These are phyloP conservation scores for Yamadazyma philogaea DNA, from an alignment of 805 yeast genomes.

Conservation along the genomic window DNA sequence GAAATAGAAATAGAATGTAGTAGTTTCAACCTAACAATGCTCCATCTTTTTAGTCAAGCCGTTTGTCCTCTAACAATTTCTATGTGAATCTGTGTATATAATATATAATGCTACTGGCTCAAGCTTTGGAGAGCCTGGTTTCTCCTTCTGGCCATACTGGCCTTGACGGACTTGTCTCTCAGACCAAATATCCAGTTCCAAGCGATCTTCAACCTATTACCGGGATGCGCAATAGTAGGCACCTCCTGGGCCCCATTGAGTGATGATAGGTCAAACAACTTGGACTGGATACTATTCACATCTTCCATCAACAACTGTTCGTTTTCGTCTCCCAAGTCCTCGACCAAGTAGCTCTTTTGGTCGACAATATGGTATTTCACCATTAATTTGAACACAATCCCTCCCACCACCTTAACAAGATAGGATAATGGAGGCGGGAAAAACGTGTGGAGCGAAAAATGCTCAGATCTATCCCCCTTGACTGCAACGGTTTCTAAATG, in stretches of 20 bases:
- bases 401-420: constrained; percentile 19
- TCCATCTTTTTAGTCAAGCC: no score
- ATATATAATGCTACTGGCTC: constrained; percentile 20
- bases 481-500: constrained; percentile 18
- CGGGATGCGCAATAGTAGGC: constrained; percentile 27
- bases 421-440: constrained; percentile 40
- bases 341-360: constrained; percentile 18
- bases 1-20: no score
- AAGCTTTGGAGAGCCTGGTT: constrained; percentile 38
- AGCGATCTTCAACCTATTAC: constrained; percentile 18
- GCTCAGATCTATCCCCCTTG: constrained; percentile 29
- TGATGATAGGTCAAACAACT: constrained; percentile 38
- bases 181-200: constrained; percentile 24
- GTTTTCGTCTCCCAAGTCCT: constrained; percentile 16
- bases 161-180: constrained; percentile 17
- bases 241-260: constrained; percentile 41
- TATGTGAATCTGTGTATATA: neutral
- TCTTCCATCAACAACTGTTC: constrained; percentile 27
- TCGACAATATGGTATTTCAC: constrained; percentile 21
- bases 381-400: constrained; percentile 19
- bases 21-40: no score
- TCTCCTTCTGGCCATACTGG: constrained; percentile 38
- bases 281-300: constrained; percentile 30
- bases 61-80: no score
- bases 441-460: constrained; percentile 37